These are phyloP conservation scores for Colletotrichum nymphaeae DNA, from an alignment of 2,329 filamentous ascomycete species.

Conservation along the genomic window DNA sequence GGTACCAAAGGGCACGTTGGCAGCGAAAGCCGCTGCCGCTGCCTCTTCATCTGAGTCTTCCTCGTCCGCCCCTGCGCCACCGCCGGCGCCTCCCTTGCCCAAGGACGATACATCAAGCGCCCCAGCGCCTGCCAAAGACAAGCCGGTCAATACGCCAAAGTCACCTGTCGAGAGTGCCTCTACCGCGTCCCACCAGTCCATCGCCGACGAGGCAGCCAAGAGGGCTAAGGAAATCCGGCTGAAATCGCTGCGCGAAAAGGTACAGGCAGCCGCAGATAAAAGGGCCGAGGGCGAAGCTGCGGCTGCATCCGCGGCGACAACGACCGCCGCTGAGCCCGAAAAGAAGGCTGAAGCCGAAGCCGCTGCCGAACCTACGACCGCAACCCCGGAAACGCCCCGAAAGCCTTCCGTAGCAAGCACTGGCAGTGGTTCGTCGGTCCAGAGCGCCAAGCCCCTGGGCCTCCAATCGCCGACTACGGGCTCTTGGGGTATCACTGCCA, in stretches of 20 bases:
- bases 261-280: slow-evolving; percentile 43
- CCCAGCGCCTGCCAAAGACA: slow-evolving; percentile 33
- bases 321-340: slow-evolving; percentile 18
- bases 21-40: slow-evolving; percentile 6
- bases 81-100: slow-evolving; percentile 46
- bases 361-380: neutral
- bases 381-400: slow-evolving; percentile 23
- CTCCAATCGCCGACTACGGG: slow-evolving; percentile 59
- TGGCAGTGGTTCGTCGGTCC: slow-evolving; percentile 2
- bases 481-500: slow-evolving; percentile 50
- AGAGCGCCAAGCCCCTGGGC: slow-evolving; percentile 40
- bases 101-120: slow-evolving; percentile 25
- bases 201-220: slow-evolving; percentile 73
- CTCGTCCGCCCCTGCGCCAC: slow-evolving; percentile 42
- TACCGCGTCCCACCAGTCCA: slow-evolving; percentile 60
- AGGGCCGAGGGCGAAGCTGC: slow-evolving; percentile 24
- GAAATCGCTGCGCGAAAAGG: slow-evolving; percentile 65
- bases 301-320: slow-evolving; percentile 9
- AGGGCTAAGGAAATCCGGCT: slow-evolving; percentile 72
- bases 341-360: slow-evolving; percentile 13
- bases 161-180: slow-evolving; percentile 40
- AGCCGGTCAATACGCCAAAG: slow-evolving; percentile 40
- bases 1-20: slow-evolving; percentile 28
- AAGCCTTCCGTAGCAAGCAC: slow-evolving; percentile 20
- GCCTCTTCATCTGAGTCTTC: slow-evolving; percentile 23